A percentile compares a stretch with the other conserved stretches of the same genome.
Conservation (phyloP, 1,284 basidiomycete species). For the Austroboletus niveus region DNA sequence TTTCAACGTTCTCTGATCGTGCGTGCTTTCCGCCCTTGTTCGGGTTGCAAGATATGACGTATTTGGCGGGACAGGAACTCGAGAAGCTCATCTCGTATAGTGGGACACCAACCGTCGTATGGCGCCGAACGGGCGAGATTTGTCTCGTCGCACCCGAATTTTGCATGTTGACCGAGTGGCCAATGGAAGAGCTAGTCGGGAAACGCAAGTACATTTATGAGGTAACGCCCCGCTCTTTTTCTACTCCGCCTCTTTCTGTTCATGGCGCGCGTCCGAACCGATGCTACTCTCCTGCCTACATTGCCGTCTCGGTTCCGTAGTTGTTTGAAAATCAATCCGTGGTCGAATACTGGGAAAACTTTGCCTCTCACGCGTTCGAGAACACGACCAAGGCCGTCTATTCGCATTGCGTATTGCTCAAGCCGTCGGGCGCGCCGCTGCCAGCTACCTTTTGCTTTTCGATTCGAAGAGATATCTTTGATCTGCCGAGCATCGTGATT, state of each 20-base stretch:
- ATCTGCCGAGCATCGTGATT: conserved; percentile 84
- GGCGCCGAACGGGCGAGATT: conserved; percentile 97
- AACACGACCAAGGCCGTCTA: conserved; percentile 95
- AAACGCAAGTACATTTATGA: conserved; percentile 89
- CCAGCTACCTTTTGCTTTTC: conserved; percentile 92
- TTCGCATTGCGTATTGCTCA: conserved; percentile 84
- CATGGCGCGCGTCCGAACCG: conserved; percentile 14
- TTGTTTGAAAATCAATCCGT: conserved; percentile 88
- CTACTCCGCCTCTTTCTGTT: conserved; percentile 18
- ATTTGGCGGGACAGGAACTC: conserved; percentile 64
- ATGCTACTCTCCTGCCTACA: not conserved
- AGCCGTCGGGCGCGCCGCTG: conserved; percentile 78
- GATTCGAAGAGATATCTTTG: conserved; percentile 87
- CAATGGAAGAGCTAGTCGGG: conserved; percentile 77
- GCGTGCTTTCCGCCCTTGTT: conserved; percentile 24
- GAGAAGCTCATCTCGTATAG: conserved; percentile 97
- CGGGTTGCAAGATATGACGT: conserved; percentile 7
- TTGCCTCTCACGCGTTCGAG: conserved; percentile 92
- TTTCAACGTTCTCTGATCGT: conserved; percentile 93
- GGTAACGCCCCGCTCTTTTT: conserved; percentile 41
- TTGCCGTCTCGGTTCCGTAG: conserved; percentile 36
- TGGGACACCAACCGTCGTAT: conserved; percentile 99
- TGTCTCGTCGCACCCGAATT: conserved; percentile 97
- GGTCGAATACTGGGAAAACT: conserved; percentile 95
- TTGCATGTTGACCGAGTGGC: conserved; percentile 90